phyloP scores from a whole-genome alignment of 345 rosid genomes.

The Eutrema yunnanense region DNA sequence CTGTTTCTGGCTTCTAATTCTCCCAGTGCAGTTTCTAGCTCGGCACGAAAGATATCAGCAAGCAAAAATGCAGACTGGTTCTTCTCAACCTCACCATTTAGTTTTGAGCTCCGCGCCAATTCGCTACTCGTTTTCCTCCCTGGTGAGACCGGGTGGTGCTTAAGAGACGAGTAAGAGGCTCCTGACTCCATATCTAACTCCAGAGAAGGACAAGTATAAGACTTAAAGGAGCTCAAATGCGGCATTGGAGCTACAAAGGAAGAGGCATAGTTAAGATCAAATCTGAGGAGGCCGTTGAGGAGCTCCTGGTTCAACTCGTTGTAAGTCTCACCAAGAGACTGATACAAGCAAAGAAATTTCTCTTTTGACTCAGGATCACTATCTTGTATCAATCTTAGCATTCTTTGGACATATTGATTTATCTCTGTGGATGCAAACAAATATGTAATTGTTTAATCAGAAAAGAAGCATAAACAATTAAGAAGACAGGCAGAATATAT shows the following conservation, averaged over 20 bases:
- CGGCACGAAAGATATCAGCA: slow-evolving; percentile 24
- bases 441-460: not conserved
- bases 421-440: slow-evolving; percentile 9
- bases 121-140: slow-evolving; percentile 26
- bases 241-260: slow-evolving; percentile 30
- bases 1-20: slow-evolving; percentile 23
- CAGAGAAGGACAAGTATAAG: slow-evolving; percentile 40
- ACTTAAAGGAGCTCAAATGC: slow-evolving; percentile 7
- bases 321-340: slow-evolving; percentile 22
- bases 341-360: slow-evolving; percentile 17
- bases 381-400: slow-evolving; percentile 7
- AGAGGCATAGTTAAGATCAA: slow-evolving; percentile 15
- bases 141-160: slow-evolving; percentile 28
- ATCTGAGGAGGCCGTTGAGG: slow-evolving; percentile 4
- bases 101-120: slow-evolving; percentile 32
- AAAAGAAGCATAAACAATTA: not conserved
- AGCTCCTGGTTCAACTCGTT: slow-evolving; percentile 24
- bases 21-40: slow-evolving; percentile 35
- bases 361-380: not conserved
- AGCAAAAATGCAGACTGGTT: slow-evolving; percentile 23
- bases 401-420: not conserved
- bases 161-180: slow-evolving; percentile 39
- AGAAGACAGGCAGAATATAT: not conserved
- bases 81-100: slow-evolving; percentile 39
- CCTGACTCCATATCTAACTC: slow-evolving; percentile 62